Evolutionary conservation across 2,329 filamentous ascomycete genomes (phyloP).

Genomic region (Nannizzia gypsea): DNA sequence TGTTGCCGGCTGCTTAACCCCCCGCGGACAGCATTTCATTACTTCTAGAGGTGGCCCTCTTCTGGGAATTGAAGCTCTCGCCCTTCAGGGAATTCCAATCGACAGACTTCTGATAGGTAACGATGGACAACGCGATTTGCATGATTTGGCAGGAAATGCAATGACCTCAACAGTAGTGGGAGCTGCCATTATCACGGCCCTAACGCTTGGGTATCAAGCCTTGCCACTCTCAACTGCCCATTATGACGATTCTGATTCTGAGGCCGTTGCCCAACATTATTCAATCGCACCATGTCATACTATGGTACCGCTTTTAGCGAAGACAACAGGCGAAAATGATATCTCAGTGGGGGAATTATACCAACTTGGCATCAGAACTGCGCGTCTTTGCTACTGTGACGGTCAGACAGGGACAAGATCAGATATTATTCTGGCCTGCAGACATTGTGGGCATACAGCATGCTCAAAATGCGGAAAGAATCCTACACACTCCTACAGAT

Average conservation of each 20-base stretch:
- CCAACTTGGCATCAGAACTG: slow-evolving; percentile 23
- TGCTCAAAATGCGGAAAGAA: slow-evolving; percentile 45
- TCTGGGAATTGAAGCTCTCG: slow-evolving; percentile 50
- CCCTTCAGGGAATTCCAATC: slow-evolving; percentile 57
- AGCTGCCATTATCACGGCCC: slow-evolving; percentile 46
- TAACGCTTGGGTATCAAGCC: slow-evolving; percentile 36
- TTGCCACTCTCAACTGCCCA: slow-evolving; percentile 16
- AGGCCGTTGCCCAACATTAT: background rate
- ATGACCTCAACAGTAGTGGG: slow-evolving; percentile 67
- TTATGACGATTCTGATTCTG: background rate
- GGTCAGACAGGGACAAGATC: slow-evolving; percentile 30
- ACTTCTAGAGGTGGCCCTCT: slow-evolving; percentile 50
- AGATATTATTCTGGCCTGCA: slow-evolving; percentile 37
- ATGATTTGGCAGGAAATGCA: slow-evolving; percentile 65
- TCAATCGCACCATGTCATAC: slow-evolving; percentile 10
- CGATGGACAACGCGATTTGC: slow-evolving; percentile 50
- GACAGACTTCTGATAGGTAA: slow-evolving; percentile 51
- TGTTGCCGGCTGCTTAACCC: slow-evolving; percentile 56
- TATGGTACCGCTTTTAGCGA: slow-evolving; percentile 14
- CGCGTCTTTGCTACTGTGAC: slow-evolving; percentile 48
- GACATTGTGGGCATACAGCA: slow-evolving; percentile 43
- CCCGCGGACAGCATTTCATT: slow-evolving; percentile 49
- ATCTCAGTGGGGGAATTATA: slow-evolving; percentile 16
- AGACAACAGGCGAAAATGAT: slow-evolving; percentile 4
- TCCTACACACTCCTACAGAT: slow-evolving; percentile 38